A percentile compares a stretch with the other conserved stretches of the same genome.
phyloP scores from a whole-genome alignment of 2,329 filamentous ascomycete genomes.

The Arthrobotrys iridis region DNA sequence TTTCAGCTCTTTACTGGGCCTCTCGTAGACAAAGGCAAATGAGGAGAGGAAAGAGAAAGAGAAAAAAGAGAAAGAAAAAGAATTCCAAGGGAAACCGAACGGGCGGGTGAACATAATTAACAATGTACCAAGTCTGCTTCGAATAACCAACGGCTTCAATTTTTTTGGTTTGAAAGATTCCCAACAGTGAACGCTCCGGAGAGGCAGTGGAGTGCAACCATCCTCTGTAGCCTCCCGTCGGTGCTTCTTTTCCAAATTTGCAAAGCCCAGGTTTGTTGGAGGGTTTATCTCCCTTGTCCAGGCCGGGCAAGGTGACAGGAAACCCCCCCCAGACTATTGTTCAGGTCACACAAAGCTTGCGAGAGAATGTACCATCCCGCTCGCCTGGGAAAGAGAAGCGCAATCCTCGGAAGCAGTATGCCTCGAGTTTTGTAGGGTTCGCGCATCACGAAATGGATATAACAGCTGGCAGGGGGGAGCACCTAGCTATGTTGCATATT shows the following conservation, averaged over 20 bases:
- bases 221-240: slow-evolving; percentile 1
- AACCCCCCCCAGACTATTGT: too few relatives aligned
- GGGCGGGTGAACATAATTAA: neutral
- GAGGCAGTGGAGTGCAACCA: slow-evolving; percentile 26
- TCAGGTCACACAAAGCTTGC: slow-evolving; percentile 23
- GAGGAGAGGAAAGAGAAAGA: neutral
- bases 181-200: neutral
- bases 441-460: neutral
- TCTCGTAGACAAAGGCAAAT: neutral
- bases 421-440: slow-evolving; percentile 1
- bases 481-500: neutral
- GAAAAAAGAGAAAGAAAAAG: neutral
- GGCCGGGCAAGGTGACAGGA: too few relatives aligned
- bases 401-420: slow-evolving; percentile 8
- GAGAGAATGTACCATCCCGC: slow-evolving; percentile 14
- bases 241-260: neutral
- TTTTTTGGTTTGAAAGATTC: slow-evolving; percentile 1
- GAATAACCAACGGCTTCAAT: slow-evolving; percentile 36
- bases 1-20: neutral
- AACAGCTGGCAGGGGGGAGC: neutral
- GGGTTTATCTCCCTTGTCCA: too few relatives aligned
- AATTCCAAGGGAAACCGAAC: neutral
- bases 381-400: slow-evolving; percentile 14
- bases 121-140: slow-evolving; percentile 1
- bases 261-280: too few relatives aligned